These are phyloP conservation scores for Aspergillus sp. DNA, from an alignment of 2,329 filamentous ascomycete genomes.

Conservation along the genomic window DNA sequence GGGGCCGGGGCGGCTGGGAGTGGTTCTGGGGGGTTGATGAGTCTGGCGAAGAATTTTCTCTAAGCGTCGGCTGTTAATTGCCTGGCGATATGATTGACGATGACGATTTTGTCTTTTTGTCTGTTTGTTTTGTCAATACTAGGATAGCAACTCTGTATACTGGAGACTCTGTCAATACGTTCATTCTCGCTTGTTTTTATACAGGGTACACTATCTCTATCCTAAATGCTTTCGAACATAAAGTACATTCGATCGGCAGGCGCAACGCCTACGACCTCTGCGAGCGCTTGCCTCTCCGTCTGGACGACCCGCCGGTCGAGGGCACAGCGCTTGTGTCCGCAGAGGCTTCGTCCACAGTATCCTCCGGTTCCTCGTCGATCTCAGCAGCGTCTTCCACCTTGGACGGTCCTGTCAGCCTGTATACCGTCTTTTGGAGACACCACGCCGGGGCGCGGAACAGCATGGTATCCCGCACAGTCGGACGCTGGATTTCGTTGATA, in stretches of 20 bases:
- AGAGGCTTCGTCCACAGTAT: constrained; percentile 10
- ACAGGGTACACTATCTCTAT: no score
- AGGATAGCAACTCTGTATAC: no score
- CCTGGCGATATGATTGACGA: no score
- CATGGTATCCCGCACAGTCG: constrained; percentile 72
- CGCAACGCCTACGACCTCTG: constrained; percentile 21
- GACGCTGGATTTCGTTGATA: constrained; percentile 69
- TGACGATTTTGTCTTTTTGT: no score
- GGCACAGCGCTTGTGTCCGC: constrained; percentile 17
- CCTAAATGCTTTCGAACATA: no score
- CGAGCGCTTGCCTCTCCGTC: constrained; percentile 20
- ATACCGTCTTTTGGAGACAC: constrained; percentile 47
- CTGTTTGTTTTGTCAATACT: no score
- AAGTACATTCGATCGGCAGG: no score
- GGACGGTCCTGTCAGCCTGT: constrained; percentile 17
- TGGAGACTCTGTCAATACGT: no score
- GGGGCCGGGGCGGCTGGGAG: neutral
- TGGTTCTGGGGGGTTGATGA: neutral
- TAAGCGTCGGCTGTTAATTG: neutral
- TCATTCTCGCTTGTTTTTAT: no score
- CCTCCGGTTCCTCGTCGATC: constrained; percentile 13
- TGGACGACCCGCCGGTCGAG: constrained; percentile 12
- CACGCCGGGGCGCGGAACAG: constrained; percentile 70
- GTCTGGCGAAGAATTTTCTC: neutral
- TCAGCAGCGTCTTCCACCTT: constrained; percentile 2